These are phyloP conservation scores for Alternaria arborescens DNA, from an alignment of 2,329 filamentous ascomycete genomes.

Conservation along the genomic window DNA sequence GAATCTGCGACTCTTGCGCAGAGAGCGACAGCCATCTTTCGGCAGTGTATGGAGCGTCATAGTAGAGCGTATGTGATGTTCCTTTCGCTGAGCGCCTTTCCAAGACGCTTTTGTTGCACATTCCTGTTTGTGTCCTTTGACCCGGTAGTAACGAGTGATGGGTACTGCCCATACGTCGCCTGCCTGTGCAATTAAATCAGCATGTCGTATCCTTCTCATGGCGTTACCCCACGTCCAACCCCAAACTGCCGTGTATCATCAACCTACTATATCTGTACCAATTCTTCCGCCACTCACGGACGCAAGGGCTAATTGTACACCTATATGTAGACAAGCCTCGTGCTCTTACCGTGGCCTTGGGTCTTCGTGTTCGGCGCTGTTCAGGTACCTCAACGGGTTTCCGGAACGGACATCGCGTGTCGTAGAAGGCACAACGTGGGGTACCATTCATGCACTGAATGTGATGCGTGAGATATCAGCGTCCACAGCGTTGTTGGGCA, in stretches of 20 bases:
- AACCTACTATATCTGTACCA: conserved; percentile 13
- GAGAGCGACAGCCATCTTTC: background rate
- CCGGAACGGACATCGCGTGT: conserved; percentile 18
- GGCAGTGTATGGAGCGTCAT: conserved; percentile 1
- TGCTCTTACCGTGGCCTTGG: conserved; percentile 18
- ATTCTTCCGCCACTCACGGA: conserved; percentile 18
- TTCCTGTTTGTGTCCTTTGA: conserved; percentile 5
- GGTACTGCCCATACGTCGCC: conserved; percentile 3
- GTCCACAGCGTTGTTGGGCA: background rate
- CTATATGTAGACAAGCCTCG: conserved; percentile 1
- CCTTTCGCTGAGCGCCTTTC: background rate
- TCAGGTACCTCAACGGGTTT: conserved; percentile 19
- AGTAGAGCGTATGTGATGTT: background rate
- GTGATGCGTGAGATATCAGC: conserved; percentile 8
- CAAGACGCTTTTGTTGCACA: background rate
- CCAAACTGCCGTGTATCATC: conserved; percentile 19
- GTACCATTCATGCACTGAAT: conserved; percentile 8
- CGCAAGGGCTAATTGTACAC: conserved; percentile 15
- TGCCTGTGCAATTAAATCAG: conserved; percentile 13
- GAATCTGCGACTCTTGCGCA: conserved; percentile 1
- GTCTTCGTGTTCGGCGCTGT: conserved; percentile 13
- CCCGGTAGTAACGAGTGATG: background rate
- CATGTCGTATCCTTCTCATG: conserved; percentile 11
- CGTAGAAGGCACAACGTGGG: conserved; percentile 11
- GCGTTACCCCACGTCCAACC: conserved; percentile 12